Conservation (phyloP, 2,329 filamentous ascomycete species). For the Podosphaera leucotricha region DNA sequence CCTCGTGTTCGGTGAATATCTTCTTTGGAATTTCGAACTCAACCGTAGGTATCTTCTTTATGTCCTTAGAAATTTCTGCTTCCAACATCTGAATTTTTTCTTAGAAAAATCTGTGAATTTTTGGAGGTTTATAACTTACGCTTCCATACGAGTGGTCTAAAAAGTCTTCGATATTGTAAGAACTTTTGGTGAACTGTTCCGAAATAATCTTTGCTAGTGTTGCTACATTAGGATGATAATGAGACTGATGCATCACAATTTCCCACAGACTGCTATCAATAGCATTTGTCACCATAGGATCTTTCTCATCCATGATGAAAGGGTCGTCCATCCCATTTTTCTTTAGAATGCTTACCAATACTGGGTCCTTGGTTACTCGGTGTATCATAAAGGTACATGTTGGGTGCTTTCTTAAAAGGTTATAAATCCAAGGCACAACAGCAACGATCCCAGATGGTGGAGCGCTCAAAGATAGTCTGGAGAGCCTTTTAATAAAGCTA, state of each 20-base stretch:
- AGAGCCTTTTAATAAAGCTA: constrained; percentile 87
- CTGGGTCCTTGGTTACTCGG: constrained; percentile 37
- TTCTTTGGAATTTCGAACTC: constrained; percentile 67
- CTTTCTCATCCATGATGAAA: constrained; percentile 49
- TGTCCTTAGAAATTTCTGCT: constrained; percentile 56
- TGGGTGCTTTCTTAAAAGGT: constrained; percentile 73
- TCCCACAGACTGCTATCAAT: constrained; percentile 94
- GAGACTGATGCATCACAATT: constrained; percentile 66
- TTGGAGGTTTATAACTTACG: constrained; percentile 24
- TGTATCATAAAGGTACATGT: constrained; percentile 93
- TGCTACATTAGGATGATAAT: constrained; percentile 93
- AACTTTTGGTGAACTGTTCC: constrained; percentile 90
- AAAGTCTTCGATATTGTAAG: constrained; percentile 93
- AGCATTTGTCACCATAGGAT: constrained; percentile 67
- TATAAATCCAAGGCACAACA: constrained; percentile 85
- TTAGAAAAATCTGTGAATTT: constrained; percentile 10
- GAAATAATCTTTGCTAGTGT: constrained; percentile 83
- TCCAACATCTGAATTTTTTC: constrained; percentile 42
- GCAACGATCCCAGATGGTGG: constrained; percentile 77
- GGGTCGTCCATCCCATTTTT: constrained; percentile 42
- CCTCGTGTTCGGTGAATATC: constrained; percentile 21
- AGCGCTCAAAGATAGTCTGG: constrained; percentile 62
- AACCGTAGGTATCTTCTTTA: constrained; percentile 70
- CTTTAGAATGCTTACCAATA: constrained; percentile 34
- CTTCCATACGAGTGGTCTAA: constrained; percentile 78